Evolutionary conservation across 352 stramenopile genomes (phyloP).

Genomic region (Pythium rhizo-oryzae): DNA sequence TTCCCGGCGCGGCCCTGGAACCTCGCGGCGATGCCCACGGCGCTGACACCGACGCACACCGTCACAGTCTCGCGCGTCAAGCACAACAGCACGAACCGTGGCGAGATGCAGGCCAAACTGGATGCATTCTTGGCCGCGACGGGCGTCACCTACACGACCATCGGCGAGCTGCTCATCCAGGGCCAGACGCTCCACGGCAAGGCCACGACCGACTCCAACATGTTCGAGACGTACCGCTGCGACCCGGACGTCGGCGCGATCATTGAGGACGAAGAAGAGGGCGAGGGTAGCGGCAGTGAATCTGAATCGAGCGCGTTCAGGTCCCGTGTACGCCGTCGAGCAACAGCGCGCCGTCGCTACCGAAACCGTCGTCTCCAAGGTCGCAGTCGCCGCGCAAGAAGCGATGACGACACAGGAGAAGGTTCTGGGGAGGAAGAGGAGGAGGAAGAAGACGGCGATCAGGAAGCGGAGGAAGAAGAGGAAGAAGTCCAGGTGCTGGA

Average conservation of each 20-base stretch:
- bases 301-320: neutral
- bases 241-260: neutral
- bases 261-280: neutral
- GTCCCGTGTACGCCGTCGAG: neutral
- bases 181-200: slow-evolving; percentile 17
- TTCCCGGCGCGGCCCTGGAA: slow-evolving; percentile 49
- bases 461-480: neutral
- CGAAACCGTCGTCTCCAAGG: neutral
- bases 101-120: neutral
- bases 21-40: slow-evolving; percentile 26
- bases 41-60: slow-evolving; percentile 12
- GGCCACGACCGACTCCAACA: slow-evolving; percentile 15
- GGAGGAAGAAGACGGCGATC: neutral
- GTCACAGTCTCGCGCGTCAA: neutral
- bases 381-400: neutral
- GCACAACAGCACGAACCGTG: neutral
- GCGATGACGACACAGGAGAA: neutral
- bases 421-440: neutral
- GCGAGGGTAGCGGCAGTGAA: neutral
- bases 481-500: neutral
- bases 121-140: neutral
- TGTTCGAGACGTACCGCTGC: slow-evolving; percentile 35
- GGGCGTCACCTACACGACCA: slow-evolving; percentile 8
- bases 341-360: neutral
- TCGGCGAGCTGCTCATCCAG: slow-evolving; percentile 13